Conservation (phyloP, 192 early-diverging fungal species). For the Coemansia asiatica region DNA sequence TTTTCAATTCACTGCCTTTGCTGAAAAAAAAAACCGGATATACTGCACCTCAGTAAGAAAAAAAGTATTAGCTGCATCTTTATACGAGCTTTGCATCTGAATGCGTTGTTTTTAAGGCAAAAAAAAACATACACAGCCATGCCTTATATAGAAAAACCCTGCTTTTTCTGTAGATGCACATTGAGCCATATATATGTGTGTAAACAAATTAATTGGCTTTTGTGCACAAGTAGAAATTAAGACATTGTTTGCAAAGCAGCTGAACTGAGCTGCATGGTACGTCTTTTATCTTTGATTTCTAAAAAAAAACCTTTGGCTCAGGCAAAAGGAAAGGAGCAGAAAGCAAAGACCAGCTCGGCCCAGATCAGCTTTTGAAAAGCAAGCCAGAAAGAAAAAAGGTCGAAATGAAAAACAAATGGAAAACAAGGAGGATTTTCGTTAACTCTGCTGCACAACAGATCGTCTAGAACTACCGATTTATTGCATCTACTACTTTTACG, state of each 20-base stretch:
- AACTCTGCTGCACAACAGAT: background rate
- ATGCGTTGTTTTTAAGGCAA: background rate
- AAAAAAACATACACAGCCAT: too few relatives aligned
- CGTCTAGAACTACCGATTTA: background rate
- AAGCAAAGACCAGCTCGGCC: background rate
- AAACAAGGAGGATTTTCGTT: background rate
- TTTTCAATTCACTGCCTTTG: background rate
- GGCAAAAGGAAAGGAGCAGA: too few relatives aligned
- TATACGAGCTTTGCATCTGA: too few relatives aligned
- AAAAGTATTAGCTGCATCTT: background rate
- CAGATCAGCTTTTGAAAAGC: background rate
- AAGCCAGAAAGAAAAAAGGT: background rate
- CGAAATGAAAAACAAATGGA: background rate
- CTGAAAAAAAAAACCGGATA: background rate
- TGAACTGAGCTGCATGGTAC: too few relatives aligned
- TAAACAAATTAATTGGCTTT: background rate
- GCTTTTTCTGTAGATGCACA: too few relatives aligned
- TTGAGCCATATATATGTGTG: background rate
- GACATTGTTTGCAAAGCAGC: too few relatives aligned
- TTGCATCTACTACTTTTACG: background rate
- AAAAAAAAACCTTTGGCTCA: too few relatives aligned
- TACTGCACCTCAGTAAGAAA: background rate
- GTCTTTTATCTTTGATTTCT: too few relatives aligned
- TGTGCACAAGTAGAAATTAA: constrained; percentile 2
- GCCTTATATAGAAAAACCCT: too few relatives aligned